These are phyloP conservation scores for Cryptococcus maquisensis DNA, from an alignment of 1,284 basidiomycete species.

Conservation along the genomic window DNA sequence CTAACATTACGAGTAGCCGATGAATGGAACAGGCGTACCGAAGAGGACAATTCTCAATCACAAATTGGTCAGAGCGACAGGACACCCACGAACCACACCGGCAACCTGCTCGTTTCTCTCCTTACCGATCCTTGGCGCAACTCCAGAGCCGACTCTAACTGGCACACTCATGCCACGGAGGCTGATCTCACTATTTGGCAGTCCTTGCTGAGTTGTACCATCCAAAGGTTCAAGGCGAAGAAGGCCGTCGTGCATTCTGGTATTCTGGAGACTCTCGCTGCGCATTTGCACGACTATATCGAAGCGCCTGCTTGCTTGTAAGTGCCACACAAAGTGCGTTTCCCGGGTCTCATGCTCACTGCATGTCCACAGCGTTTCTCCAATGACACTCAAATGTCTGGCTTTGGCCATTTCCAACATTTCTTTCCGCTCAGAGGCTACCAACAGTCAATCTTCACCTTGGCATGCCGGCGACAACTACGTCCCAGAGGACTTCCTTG, in stretches of 20 bases:
- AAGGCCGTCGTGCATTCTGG: slow-evolving; percentile 38
- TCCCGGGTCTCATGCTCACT: no score
- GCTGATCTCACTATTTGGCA: slow-evolving; percentile 34
- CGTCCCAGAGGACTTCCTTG: slow-evolving; percentile 38
- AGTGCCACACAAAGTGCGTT: no score
- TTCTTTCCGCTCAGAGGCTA: slow-evolving; percentile 15
- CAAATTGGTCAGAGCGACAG: neutral
- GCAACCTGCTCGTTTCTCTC: slow-evolving; percentile 36
- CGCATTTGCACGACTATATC: slow-evolving; percentile 34
- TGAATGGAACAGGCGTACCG: slow-evolving; percentile 32
- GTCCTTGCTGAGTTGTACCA: slow-evolving; percentile 26
- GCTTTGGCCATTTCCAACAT: slow-evolving; percentile 26
- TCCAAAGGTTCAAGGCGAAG: slow-evolving; percentile 37
- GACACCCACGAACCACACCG: slow-evolving; percentile 32
- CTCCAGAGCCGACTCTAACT: slow-evolving; percentile 23
- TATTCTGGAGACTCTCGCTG: slow-evolving; percentile 39
- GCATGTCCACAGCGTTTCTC: slow-evolving; percentile 16
- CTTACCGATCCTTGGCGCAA: slow-evolving; percentile 39
- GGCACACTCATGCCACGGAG: slow-evolving; percentile 25
- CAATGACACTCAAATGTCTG: slow-evolving; percentile 39
- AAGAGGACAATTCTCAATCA: slow-evolving; percentile 13
- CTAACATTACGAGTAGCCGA: slow-evolving; percentile 13
- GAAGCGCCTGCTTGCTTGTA: neutral
- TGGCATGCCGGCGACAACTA: slow-evolving; percentile 32
- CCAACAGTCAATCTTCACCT: slow-evolving; percentile 25